Evolutionary conservation across 345 rosid genomes (phyloP), one percentile per base, ranked within the genome.

Genomic region (Bruguiera parviflora): DNA sequence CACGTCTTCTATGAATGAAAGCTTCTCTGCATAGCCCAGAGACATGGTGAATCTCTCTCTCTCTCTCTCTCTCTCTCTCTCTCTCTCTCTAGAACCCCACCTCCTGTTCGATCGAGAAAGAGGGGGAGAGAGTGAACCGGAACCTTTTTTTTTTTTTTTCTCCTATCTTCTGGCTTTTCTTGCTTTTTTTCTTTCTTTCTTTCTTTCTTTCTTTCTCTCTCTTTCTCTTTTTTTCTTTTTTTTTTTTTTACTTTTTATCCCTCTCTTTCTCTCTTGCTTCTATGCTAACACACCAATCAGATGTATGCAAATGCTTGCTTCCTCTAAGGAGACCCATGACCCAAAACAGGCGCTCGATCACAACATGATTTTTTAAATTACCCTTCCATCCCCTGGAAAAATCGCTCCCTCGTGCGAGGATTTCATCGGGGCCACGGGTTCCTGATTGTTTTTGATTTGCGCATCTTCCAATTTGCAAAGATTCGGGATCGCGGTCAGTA

Each of bases 1-100:
- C 77, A 95, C 99, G 81, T 92, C 99, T 78, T 95, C 97, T n/a
- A 89, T 92, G 87, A 69, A 90, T n/a, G 99, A 95, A 46, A 95
- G 86, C 90, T 92, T 95, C 87, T 95, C 96, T 16, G 99, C 99
- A 78, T 92, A 95, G 70, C 99, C 99, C 72, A 95, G 83, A 79
- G 99, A 95, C 99, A 95, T 95, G 75, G 67, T 63, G 57, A 69
- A 25, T 33, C 56, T 37, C 19, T 22, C 37, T 43, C 47, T 46
- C 19, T 28, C 43, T 22, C 22, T 43, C 21, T 46, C 58, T 69
- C 47, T 29, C 31, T 13, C 16, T 29, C 31, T 32, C 53, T 32
- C 70, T 51, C 70, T 28, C 69, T 33, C 62, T 15, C 62, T 6
- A 22, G 58, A 59, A 69, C 37, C 37, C 53, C 49, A 43, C 49